Evolutionary conservation across 2,329 filamentous ascomycete species (phyloP).

Genomic region (Helotiales sp.): DNA sequence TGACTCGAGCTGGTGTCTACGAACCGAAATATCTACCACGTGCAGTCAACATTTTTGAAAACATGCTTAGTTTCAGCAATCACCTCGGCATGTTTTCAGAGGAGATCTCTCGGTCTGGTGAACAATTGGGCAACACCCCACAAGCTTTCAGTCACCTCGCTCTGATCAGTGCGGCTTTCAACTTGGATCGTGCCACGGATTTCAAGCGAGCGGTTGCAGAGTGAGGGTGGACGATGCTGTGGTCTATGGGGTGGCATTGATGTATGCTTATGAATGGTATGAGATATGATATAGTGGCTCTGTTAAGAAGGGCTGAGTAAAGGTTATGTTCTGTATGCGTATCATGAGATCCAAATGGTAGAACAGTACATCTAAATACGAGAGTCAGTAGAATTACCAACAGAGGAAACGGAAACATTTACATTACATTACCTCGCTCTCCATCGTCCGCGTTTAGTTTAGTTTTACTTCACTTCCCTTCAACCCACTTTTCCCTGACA

Average conservation of each 20-base stretch:
- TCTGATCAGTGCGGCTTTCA: conserved; percentile 78
- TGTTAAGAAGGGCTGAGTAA: not conserved
- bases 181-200: conserved; percentile 61
- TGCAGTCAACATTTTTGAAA: conserved; percentile 75
- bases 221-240: not conserved
- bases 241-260: not conserved
- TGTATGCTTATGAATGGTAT: conserved; percentile 1
- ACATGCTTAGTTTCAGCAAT: conserved; percentile 77
- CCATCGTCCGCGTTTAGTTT: too few species aligned
- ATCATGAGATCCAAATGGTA: too few species aligned
- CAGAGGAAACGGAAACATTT: too few species aligned
- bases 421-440: too few species aligned
- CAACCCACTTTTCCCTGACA: too few species aligned
- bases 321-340: not conserved
- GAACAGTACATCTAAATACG: too few species aligned
- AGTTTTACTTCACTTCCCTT: too few species aligned
- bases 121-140: conserved; percentile 80
- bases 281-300: not conserved
- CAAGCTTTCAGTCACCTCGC: conserved; percentile 81
- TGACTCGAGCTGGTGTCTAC: conserved; percentile 70
- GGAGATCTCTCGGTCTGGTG: conserved; percentile 75
- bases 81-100: conserved; percentile 80
- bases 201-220: conserved; percentile 9
- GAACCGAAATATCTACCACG: conserved; percentile 66
- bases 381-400: too few species aligned